Conservation (phyloP, 345 rosid species). For the Salix viminalis region DNA sequence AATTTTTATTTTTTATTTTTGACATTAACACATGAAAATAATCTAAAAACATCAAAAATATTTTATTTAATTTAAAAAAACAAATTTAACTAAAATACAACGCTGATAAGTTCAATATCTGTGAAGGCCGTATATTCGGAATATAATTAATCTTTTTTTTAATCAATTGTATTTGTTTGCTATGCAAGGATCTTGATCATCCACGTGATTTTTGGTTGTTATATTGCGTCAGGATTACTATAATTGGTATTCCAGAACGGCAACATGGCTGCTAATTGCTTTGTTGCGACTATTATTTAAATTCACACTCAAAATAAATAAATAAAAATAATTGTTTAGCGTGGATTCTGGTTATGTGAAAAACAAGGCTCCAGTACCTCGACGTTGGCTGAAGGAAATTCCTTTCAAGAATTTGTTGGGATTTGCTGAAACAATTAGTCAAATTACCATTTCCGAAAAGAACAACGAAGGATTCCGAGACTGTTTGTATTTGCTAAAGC, state of each 20-base stretch:
- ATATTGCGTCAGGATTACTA: background rate
- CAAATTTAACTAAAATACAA: too few species aligned
- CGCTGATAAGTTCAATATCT: too few species aligned
- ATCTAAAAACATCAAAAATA: too few species aligned
- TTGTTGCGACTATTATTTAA: background rate
- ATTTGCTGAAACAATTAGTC: background rate
- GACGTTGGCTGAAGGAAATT: background rate
- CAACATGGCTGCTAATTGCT: background rate
- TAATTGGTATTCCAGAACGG: background rate
- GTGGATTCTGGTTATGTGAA: too few species aligned
- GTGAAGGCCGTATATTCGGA: background rate
- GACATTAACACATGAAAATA: too few species aligned
- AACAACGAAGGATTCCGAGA: background rate
- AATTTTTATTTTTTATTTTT: too few species aligned
- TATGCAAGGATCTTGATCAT: background rate
- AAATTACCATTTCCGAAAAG: background rate
- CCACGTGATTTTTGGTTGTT: background rate
- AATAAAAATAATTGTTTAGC: too few species aligned
- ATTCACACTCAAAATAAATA: background rate
- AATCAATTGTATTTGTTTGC: background rate
- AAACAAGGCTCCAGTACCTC: too few species aligned
- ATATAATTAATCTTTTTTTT: background rate
- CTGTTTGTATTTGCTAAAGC: too few species aligned
- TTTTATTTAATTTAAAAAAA: too few species aligned
- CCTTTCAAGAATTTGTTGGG: background rate